Conservation (phyloP, 2,329 filamentous ascomycete genomes). For the Lachnellula arida region DNA sequence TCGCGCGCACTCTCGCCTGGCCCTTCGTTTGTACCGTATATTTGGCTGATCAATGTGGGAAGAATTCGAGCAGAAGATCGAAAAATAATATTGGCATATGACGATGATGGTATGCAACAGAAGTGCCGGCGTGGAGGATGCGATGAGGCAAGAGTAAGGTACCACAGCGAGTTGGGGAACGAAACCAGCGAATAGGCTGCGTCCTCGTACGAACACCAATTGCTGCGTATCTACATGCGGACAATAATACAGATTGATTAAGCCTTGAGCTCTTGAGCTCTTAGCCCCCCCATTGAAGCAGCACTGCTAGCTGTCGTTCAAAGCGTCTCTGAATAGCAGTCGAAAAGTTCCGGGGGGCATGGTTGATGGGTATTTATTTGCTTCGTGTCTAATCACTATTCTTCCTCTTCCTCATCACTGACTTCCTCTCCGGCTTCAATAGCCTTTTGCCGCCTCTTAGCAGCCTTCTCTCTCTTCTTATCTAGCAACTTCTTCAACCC, state of each 20-base stretch:
- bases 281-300: too few relatives aligned
- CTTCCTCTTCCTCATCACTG: constrained; percentile 41
- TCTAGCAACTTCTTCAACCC: constrained; percentile 72
- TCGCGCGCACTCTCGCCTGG: not conserved
- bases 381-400: constrained; percentile 10
- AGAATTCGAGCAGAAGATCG: not conserved
- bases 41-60: not conserved
- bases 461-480: constrained; percentile 55
- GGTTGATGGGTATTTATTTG: not conserved
- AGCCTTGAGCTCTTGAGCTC: too few relatives aligned
- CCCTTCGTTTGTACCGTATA: not conserved
- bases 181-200: too few relatives aligned
- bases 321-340: too few relatives aligned
- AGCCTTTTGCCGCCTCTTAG: constrained; percentile 47
- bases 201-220: too few relatives aligned
- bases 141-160: not conserved
- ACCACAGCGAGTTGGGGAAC: too few relatives aligned
- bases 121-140: not conserved
- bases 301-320: too few relatives aligned
- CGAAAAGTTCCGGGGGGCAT: too few relatives aligned
- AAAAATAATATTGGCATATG: not conserved
- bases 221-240: too few relatives aligned
- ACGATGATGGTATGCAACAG: not conserved
- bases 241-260: too few relatives aligned
- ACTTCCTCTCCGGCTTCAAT: constrained; percentile 49